Evolutionary conservation across 2,329 filamentous ascomycete species (phyloP), one percentile per base, ranked within the genome.

Genomic region (Hansfordia pulvinata): DNA sequence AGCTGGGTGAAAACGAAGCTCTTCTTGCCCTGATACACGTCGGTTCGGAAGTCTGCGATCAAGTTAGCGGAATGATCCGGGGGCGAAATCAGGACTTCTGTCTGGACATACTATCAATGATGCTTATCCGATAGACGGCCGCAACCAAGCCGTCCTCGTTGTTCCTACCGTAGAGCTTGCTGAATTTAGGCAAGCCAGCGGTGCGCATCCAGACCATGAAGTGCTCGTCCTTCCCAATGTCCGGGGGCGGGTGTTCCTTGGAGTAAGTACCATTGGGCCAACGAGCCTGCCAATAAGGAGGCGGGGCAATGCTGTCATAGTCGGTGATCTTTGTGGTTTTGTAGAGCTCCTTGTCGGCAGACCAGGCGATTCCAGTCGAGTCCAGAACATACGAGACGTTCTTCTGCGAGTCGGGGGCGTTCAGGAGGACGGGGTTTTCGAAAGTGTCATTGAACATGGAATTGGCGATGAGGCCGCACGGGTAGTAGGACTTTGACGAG

Each of bases 161-260:
- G 46, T 94, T 94, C 32, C 85, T 70, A 51, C 78, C 70, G 23
- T 84, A 83, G 24, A 98, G 62, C 59, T 98, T 98, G 67, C 82
- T 93, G 50, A 98, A 98, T 5, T 78, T 79, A 1, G 90, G 90
- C 42, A 96, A 58, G 31, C 88, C 90, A 14, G 90, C 90, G 2
- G 92, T 93, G 41, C 90, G 76, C 90, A 98, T 98, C 90, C 90
- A 98, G 13, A 96, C 86, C 56, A 94, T 86, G 52, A 98, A 93
- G 22, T 75, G 73, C 50, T 93, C 80, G 56, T 84, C 76, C 1
- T 72, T 56, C 35, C 76, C 65, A 11, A 96, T 52, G 40, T 90
- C 56, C 0, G 85, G 84, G 13, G 83, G 74, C 2, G 68, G 69
- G 27, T 66, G 64, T 1, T 68, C 55, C 0, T 60, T 50, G 3